Conservation (phyloP, 2,329 filamentous ascomycete genomes). For the Delphinella strobiligena region DNA sequence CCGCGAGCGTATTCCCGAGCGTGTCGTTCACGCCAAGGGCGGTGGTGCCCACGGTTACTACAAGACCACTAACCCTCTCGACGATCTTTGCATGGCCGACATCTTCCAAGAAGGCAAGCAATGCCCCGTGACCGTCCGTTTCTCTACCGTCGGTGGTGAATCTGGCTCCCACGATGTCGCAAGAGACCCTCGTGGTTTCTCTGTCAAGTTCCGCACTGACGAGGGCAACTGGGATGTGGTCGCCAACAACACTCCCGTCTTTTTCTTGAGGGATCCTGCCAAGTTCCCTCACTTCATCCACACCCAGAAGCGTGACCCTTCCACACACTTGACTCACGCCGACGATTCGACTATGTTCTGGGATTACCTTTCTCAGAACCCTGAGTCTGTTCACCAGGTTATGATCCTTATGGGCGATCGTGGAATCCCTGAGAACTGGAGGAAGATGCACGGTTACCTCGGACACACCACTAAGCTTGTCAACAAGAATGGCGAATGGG, state of each 20-base stretch:
- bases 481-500: conserved; percentile 42
- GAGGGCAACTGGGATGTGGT: conserved; percentile 66
- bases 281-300: conserved; percentile 67
- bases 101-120: conserved; percentile 52
- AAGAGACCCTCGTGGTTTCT: conserved; percentile 61
- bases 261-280: conserved; percentile 61
- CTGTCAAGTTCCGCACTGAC: conserved; percentile 60
- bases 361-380: conserved; percentile 45
- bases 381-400: conserved; percentile 42
- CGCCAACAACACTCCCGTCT: conserved; percentile 62
- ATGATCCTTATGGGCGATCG: conserved; percentile 44
- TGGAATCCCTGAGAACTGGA: conserved; percentile 42
- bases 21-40: conserved; percentile 39
- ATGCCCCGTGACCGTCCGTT: conserved; percentile 54
- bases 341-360: conserved; percentile 55
- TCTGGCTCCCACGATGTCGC: conserved; percentile 59
- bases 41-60: conserved; percentile 37
- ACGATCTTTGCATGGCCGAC: conserved; percentile 34
- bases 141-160: conserved; percentile 67
- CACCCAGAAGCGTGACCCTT: conserved; percentile 62
- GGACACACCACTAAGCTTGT: conserved; percentile 43
- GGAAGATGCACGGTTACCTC: conserved; percentile 43
- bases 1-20: conserved; percentile 38
- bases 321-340: conserved; percentile 56
- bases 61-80: conserved; percentile 33